A percentile compares a stretch with the other conserved stretches of the same genome.
Evolutionary conservation across 768 basidiomycete genomes (phyloP).

Genomic region (Tylopilus rubrobrunneus): DNA sequence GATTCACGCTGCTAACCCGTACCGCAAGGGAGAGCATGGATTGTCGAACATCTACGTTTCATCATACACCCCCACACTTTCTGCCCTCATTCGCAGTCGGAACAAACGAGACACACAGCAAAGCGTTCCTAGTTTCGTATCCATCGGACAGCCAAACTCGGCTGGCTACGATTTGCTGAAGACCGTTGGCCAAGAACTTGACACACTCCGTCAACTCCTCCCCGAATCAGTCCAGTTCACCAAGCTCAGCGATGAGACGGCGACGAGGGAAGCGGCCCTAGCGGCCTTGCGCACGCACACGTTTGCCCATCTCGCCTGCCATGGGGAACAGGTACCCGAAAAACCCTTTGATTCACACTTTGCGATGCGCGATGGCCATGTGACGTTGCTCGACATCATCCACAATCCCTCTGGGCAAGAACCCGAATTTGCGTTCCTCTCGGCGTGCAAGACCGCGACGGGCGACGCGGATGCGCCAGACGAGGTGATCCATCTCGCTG

Average conservation of each 20-base stretch:
- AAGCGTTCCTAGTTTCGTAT: conserved; percentile 6
- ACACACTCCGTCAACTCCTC: conserved; percentile 8
- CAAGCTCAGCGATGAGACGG: conserved; percentile 8
- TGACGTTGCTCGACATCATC: conserved; percentile 26
- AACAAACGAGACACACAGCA: background rate
- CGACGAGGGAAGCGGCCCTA: conserved; percentile 12
- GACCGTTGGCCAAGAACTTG: conserved; percentile 15
- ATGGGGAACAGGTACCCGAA: conserved; percentile 15
- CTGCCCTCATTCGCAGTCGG: conserved; percentile 22
- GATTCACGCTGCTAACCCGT: conserved; percentile 27
- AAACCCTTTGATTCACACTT: conserved; percentile 21
- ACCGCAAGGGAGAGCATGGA: conserved; percentile 9
- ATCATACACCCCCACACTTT: conserved; percentile 30
- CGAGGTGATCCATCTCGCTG: conserved; percentile 30
- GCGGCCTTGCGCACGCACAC: conserved; percentile 12
- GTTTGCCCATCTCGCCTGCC: conserved; percentile 28
- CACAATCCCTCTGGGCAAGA: conserved; percentile 3
- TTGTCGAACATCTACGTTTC: conserved; percentile 28
- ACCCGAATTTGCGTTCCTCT: conserved; percentile 29
- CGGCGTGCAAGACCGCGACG: conserved; percentile 29
- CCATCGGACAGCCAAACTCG: conserved; percentile 18
- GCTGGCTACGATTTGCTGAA: background rate
- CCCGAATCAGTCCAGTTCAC: conserved; percentile 8
- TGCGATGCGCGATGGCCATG: conserved; percentile 11
- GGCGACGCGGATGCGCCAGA: conserved; percentile 23